Evolutionary conservation across 2,329 filamentous ascomycete genomes (phyloP).

Genomic region (Botryotinia convoluta): DNA sequence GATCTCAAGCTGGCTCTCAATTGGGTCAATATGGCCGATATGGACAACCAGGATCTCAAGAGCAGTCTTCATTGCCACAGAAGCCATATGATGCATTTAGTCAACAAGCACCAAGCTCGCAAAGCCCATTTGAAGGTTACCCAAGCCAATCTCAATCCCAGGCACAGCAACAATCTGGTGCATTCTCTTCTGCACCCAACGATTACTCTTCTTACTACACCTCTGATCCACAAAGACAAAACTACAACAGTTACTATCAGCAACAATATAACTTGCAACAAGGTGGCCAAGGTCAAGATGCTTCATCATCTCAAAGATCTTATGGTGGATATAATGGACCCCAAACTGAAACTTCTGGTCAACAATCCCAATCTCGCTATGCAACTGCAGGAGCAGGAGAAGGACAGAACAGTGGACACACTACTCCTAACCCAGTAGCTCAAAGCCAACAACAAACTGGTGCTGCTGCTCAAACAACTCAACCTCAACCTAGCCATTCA

Average conservation of each 20-base stretch:
- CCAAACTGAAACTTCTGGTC: slow-evolving; percentile 65
- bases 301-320: slow-evolving; percentile 65
- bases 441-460: slow-evolving; percentile 48
- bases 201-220: slow-evolving; percentile 88
- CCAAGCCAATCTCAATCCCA: slow-evolving; percentile 57
- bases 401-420: slow-evolving; percentile 81
- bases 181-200: slow-evolving; percentile 70
- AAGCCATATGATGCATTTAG: slow-evolving; percentile 88
- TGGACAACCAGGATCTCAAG: slow-evolving; percentile 58
- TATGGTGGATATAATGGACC: slow-evolving; percentile 71
- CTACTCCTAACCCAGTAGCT: slow-evolving; percentile 78
- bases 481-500: slow-evolving; percentile 46
- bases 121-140: slow-evolving; percentile 61
- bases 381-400: slow-evolving; percentile 62
- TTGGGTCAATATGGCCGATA: slow-evolving; percentile 66
- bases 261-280: slow-evolving; percentile 53
- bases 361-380: slow-evolving; percentile 60
- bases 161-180: slow-evolving; percentile 58
- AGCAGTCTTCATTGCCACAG: slow-evolving; percentile 60
- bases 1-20: slow-evolving; percentile 35
- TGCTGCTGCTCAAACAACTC: slow-evolving; percentile 43
- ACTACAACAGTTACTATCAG: slow-evolving; percentile 68
- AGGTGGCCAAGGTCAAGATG: slow-evolving; percentile 66
- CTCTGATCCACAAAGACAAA: slow-evolving; percentile 70
- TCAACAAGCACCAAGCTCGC: slow-evolving; percentile 63